These are phyloP conservation scores for Myxozyma melibiosi DNA, from an alignment of 805 yeast species.

Conservation along the genomic window DNA sequence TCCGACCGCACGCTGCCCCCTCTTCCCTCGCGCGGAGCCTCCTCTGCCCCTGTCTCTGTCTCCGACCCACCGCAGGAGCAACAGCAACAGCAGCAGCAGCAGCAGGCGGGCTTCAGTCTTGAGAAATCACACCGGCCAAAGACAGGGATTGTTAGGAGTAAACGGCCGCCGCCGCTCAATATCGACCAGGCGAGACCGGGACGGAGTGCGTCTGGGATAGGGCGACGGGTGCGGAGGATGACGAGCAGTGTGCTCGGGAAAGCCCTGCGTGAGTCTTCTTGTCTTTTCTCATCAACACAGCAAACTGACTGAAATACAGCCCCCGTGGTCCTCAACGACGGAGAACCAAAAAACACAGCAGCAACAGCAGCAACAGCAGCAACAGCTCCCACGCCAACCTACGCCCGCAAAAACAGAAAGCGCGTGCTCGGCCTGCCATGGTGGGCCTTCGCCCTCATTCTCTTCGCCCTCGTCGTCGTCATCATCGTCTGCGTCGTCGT, in stretches of 20 bases:
- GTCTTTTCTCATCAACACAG: too few species aligned
- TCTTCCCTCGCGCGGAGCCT: too few species aligned
- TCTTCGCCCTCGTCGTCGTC: not conserved
- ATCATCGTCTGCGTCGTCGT: conserved; percentile 26
- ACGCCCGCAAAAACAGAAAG: not conserved
- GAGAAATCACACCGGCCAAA: too few species aligned
- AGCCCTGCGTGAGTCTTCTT: conserved; percentile 5
- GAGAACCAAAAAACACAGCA: not conserved
- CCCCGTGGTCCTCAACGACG: conserved; percentile 2
- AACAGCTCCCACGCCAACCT: not conserved
- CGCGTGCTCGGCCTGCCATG: conserved; percentile 21
- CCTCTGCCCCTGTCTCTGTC: too few species aligned
- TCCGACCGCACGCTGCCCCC: too few species aligned
- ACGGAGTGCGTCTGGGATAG: not conserved
- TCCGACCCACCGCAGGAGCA: too few species aligned
- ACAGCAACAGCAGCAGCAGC: not conserved
- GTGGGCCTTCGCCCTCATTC: conserved; percentile 20
- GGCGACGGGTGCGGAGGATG: conserved; percentile 6
- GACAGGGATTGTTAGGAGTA: conserved; percentile 22
- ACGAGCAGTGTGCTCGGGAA: conserved; percentile 7
- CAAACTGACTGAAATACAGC: conserved; percentile 1
- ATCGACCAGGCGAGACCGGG: conserved; percentile 3
- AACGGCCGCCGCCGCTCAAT: conserved; percentile 20
- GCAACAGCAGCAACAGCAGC: not conserved
- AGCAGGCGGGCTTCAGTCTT: not conserved